phyloP scores from a whole-genome alignment of 345 rosid species.

The Dovyalis caffra region DNA sequence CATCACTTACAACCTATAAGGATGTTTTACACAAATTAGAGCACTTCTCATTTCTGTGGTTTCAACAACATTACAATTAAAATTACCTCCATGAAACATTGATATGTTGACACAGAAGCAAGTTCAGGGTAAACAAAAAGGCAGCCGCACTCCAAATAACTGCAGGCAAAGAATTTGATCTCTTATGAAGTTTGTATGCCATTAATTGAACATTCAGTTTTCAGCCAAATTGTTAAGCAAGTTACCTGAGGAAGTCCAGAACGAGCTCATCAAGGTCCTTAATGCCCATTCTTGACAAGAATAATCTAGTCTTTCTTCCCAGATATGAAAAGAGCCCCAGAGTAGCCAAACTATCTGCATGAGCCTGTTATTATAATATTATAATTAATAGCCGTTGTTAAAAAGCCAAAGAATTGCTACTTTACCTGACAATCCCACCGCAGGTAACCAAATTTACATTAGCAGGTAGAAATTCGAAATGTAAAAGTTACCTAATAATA shows the following conservation, averaged over 20 bases:
- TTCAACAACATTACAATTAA: slow-evolving; percentile 11
- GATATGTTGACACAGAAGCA: slow-evolving; percentile 48
- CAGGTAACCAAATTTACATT: no score
- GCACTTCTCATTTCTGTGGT: slow-evolving; percentile 9
- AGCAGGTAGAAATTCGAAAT: slow-evolving; percentile 2
- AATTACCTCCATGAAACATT: slow-evolving; percentile 62
- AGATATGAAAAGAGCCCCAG: slow-evolving; percentile 69
- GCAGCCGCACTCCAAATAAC: slow-evolving; percentile 69
- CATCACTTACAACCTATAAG: slow-evolving; percentile 56
- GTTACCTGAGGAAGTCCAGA: slow-evolving; percentile 59
- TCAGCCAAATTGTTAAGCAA: neutral
- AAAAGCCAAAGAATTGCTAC: neutral
- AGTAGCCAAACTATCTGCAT: slow-evolving; percentile 53
- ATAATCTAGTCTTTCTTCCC: slow-evolving; percentile 54
- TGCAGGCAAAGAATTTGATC: slow-evolving; percentile 27
- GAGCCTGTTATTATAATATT: slow-evolving; percentile 36
- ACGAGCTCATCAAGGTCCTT: slow-evolving; percentile 61
- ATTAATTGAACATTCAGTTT: slow-evolving; percentile 2
- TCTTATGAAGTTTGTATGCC: neutral
- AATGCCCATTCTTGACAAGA: slow-evolving; percentile 45
- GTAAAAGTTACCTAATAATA: neutral
- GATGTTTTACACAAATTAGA: slow-evolving; percentile 2
- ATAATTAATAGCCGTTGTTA: neutral
- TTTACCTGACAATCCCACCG: neutral
- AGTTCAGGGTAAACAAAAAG: slow-evolving; percentile 58